Evolutionary conservation across 306 rosid species (phyloP).

Genomic region (Cucumis sativus): DNA sequence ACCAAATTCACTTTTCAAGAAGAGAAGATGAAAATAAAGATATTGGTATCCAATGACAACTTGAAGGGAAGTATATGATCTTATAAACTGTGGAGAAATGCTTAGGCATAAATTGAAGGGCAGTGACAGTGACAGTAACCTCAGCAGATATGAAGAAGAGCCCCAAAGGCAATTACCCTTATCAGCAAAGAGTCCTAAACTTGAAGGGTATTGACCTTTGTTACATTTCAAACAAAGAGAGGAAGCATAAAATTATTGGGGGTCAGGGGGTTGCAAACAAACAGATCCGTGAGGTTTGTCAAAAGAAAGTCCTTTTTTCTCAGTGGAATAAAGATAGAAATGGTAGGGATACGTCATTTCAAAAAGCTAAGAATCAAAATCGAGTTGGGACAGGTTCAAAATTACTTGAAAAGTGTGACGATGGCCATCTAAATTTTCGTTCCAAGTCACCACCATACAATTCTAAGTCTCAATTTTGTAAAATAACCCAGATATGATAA

Average conservation of each 20-base stretch:
- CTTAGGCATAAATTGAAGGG: neutral
- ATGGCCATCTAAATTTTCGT: too few species aligned
- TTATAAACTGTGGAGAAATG: neutral
- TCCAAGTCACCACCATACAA: too few species aligned
- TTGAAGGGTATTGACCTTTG: neutral
- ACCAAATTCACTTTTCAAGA: neutral
- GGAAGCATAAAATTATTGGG: neutral
- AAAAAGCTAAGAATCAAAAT: neutral
- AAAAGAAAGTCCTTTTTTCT: neutral
- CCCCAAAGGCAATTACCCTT: neutral
- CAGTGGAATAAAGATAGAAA: neutral
- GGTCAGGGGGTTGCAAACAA: neutral
- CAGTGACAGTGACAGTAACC: neutral
- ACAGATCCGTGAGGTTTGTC: neutral
- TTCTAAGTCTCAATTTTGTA: too few species aligned
- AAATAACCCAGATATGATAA: neutral
- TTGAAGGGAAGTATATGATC: neutral
- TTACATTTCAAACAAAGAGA: neutral
- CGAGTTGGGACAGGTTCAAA: neutral
- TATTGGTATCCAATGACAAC: neutral
- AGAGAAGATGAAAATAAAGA: neutral
- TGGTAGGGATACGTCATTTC: neutral
- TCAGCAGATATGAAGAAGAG: neutral
- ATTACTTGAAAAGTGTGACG: too few species aligned
- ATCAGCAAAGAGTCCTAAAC: neutral